Conservation (phyloP, 2,329 filamentous ascomycete genomes). For the Dactylellina parvicollis region DNA sequence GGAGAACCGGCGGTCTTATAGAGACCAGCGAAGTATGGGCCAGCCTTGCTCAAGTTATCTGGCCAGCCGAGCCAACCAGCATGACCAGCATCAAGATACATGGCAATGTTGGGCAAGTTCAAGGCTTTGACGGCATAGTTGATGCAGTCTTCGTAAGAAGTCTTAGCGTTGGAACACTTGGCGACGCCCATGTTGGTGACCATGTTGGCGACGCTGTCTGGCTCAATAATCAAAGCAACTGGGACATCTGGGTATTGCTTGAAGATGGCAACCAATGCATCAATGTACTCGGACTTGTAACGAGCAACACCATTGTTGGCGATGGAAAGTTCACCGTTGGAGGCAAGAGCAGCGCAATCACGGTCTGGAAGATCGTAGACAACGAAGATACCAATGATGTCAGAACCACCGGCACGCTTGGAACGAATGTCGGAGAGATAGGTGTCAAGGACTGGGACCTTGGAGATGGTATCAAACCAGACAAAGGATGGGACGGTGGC, state of each 20-base stretch:
- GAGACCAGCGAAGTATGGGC: slow-evolving; percentile 64
- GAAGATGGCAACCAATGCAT: slow-evolving; percentile 61
- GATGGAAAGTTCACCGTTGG: slow-evolving; percentile 68
- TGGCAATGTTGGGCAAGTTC: slow-evolving; percentile 68
- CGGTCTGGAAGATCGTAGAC: slow-evolving; percentile 70
- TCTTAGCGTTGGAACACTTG: slow-evolving; percentile 66
- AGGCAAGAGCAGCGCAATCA: slow-evolving; percentile 69
- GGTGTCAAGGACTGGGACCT: slow-evolving; percentile 64
- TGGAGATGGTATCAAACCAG: slow-evolving; percentile 67
- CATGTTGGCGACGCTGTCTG: slow-evolving; percentile 70
- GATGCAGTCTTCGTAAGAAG: slow-evolving; percentile 66
- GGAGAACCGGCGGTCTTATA: slow-evolving; percentile 67
- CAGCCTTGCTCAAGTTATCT: slow-evolving; percentile 67
- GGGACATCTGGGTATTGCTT: slow-evolving; percentile 59
- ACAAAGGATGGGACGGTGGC: slow-evolving; percentile 68
- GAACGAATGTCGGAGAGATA: slow-evolving; percentile 64
- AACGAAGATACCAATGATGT: slow-evolving; percentile 63
- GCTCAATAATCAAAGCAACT: slow-evolving; percentile 63
- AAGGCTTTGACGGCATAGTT: slow-evolving; percentile 67
- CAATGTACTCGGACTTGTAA: slow-evolving; percentile 68
- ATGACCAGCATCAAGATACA: slow-evolving; percentile 70
- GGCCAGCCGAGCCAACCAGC: slow-evolving; percentile 71
- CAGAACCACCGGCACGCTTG: slow-evolving; percentile 55
- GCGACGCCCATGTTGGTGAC: slow-evolving; percentile 67
- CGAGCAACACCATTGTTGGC: slow-evolving; percentile 66